phyloP scores from a whole-genome alignment of 2,329 filamentous ascomycete genomes.

The Xylariaceae sp. region DNA sequence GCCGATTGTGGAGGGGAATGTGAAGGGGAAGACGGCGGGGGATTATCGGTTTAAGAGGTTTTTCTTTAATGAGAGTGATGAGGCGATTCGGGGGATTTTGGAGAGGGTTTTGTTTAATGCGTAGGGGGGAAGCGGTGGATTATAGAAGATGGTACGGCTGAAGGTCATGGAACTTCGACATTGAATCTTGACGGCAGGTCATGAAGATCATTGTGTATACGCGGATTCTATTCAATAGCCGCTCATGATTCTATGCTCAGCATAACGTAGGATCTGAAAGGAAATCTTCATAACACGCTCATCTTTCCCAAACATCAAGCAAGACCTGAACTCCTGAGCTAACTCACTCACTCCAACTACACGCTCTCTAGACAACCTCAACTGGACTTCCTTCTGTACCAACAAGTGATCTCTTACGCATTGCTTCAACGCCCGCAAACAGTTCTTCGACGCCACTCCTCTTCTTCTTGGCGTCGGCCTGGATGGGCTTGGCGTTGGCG shows the following conservation, averaged over 20 bases:
- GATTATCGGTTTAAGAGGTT: conserved; percentile 8
- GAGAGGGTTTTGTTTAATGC: conserved; percentile 2
- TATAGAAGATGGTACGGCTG: too few species aligned
- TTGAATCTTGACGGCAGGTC: too few species aligned
- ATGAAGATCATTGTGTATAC: too few species aligned
- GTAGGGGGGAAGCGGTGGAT: neutral
- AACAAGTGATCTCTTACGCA: conserved; percentile 16
- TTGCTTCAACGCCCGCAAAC: conserved; percentile 18
- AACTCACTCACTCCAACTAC: neutral
- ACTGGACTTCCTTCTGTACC: neutral
- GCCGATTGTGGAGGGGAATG: conserved; percentile 14
- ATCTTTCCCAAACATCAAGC: neutral
- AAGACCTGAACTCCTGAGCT: conserved; percentile 10
- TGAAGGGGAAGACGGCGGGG: neutral
- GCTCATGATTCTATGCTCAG: neutral
- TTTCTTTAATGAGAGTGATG: conserved; percentile 7
- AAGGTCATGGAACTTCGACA: too few species aligned
- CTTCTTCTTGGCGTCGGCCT: conserved; percentile 34
- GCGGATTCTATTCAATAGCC: neutral
- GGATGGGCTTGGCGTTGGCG: conserved; percentile 42
- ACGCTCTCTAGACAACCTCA: too few species aligned
- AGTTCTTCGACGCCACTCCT: conserved; percentile 24
- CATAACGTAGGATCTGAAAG: neutral
- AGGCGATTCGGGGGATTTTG: conserved; percentile 2
- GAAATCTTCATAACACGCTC: neutral